These are phyloP conservation scores for Stephania japonica DNA, from an alignment of 164 flowering plant species.

Conservation along the genomic window DNA sequence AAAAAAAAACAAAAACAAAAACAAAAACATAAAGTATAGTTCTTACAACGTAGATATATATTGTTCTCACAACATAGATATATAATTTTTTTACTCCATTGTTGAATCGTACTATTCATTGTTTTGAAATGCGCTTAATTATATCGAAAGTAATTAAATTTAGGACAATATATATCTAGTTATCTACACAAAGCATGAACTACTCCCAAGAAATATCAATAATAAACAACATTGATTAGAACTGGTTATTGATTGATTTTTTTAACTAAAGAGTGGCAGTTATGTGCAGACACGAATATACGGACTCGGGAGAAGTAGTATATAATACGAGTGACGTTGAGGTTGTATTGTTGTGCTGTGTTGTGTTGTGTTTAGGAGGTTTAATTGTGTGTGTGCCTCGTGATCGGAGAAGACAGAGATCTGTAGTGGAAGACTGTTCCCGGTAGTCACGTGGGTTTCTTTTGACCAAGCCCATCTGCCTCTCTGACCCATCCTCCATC, in stretches of 20 bases:
- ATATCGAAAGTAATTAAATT: too few species aligned
- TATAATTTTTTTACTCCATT: too few species aligned
- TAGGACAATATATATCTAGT: too few species aligned
- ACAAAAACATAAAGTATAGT: too few species aligned
- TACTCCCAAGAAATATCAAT: too few species aligned
- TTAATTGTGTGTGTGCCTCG: slow-evolving; percentile 1
- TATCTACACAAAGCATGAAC: too few species aligned
- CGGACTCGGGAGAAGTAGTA: background rate
- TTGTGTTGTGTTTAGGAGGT: too few species aligned
- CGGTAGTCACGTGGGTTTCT: slow-evolving; percentile 11
- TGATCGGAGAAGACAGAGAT: slow-evolving; percentile 12
- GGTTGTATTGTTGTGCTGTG: background rate
- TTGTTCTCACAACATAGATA: too few species aligned
- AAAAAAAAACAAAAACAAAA: too few species aligned
- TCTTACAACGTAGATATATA: too few species aligned
- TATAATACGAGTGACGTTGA: background rate
- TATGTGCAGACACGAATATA: background rate
- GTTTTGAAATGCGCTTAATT: too few species aligned
- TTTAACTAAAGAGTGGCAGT: too few species aligned
- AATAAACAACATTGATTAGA: background rate
- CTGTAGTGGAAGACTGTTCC: slow-evolving; percentile 11
- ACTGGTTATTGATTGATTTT: background rate
- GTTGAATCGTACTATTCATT: background rate
- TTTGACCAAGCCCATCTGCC: slow-evolving; percentile 4
- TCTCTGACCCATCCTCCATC: slow-evolving; percentile 1